phyloP scores from a whole-genome alignment of 2,329 filamentous ascomycete genomes.

The Furcasterigmium furcatum region DNA sequence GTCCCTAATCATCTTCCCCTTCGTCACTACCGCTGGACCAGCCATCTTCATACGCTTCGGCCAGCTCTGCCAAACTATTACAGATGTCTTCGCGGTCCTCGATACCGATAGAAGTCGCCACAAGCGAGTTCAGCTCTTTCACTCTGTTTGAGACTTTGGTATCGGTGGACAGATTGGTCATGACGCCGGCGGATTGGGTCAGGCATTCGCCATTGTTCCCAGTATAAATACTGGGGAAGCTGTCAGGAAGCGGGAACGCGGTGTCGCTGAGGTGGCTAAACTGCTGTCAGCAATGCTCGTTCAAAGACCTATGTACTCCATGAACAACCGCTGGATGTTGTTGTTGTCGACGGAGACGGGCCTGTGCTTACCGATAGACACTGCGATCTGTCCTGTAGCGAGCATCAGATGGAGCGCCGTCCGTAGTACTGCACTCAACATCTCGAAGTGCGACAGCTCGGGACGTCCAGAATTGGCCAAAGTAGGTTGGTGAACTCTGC shows the following conservation, averaged over 20 bases:
- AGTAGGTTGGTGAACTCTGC: too few relatives aligned
- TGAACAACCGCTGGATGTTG: too few relatives aligned
- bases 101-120: constrained; percentile 59
- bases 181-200: constrained; percentile 41
- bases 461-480: too few relatives aligned
- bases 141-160: constrained; percentile 69
- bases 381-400: too few relatives aligned
- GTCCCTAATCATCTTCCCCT: constrained; percentile 55
- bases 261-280: constrained; percentile 50
- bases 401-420: too few relatives aligned
- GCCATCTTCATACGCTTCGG: constrained; percentile 84
- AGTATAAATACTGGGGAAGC: constrained; percentile 75
- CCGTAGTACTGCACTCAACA: too few relatives aligned
- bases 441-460: too few relatives aligned
- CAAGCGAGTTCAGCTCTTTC: constrained; percentile 61
- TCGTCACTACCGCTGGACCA: constrained; percentile 77
- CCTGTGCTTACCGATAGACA: constrained; percentile 13
- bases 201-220: constrained; percentile 31
- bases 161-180: constrained; percentile 68
- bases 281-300: constrained; percentile 9
- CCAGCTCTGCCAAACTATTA: constrained; percentile 77
- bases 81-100: constrained; percentile 83
- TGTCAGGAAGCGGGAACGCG: constrained; percentile 75
- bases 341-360: too few relatives aligned
- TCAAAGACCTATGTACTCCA: too few relatives aligned